A percentile compares a stretch with the other conserved stretches of the same genome.
Conservation (phyloP, 306 rosid species). For the Styphnolobium japonicum region DNA sequence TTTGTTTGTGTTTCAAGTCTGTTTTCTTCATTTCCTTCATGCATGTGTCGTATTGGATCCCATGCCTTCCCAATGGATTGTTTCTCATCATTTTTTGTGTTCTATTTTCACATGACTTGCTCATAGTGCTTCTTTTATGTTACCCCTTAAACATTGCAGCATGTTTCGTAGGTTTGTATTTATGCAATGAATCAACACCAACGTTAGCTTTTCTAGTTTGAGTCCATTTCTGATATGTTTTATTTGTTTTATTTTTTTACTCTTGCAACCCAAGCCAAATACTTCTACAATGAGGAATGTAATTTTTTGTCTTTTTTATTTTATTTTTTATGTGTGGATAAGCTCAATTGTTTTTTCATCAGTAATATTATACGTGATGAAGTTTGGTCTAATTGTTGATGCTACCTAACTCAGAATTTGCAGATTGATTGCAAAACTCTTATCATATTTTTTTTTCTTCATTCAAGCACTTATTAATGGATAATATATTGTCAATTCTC, state of each 20-base stretch:
- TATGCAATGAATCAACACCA: background rate
- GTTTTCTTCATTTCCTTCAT: background rate
- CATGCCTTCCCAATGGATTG: background rate
- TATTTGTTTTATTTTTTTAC: background rate
- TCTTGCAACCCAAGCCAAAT: background rate
- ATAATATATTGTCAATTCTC: background rate
- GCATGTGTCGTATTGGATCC: background rate
- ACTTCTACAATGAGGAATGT: background rate
- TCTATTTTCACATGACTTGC: background rate
- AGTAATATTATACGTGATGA: background rate
- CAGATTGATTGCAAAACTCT: background rate
- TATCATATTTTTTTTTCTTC: background rate
- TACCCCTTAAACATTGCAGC: background rate
- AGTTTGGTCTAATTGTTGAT: background rate
- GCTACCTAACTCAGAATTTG: background rate
- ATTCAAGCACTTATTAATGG: background rate
- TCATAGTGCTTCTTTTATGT: background rate
- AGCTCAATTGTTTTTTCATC: background rate
- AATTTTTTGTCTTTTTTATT: background rate
- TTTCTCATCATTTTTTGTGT: background rate
- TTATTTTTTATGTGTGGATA: background rate
- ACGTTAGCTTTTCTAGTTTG: background rate
- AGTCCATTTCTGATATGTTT: background rate
- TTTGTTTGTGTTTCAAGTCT: background rate
- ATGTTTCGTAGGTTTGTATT: background rate